Percentiles rank a stretch among this genome's conserved stretches.
phyloP scores from a whole-genome alignment of 306 rosid genomes.

The Biancaea sappan region DNA sequence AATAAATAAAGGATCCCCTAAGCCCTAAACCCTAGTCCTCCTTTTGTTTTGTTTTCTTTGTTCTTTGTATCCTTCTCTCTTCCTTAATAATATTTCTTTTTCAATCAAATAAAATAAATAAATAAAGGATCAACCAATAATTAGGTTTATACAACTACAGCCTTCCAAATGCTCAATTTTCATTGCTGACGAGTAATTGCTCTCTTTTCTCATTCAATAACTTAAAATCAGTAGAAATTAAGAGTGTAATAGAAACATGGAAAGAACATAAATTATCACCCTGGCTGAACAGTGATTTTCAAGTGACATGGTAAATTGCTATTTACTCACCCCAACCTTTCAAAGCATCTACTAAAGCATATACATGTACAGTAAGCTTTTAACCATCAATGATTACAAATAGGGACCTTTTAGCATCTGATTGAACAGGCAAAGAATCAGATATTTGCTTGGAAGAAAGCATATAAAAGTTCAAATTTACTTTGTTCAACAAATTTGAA shows the following conservation, averaged over 20 bases:
- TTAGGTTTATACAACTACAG: background rate
- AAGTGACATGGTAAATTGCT: background rate
- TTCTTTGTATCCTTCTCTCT: too few species aligned
- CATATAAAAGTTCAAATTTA: background rate
- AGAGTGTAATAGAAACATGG: constrained; percentile 2
- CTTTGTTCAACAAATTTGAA: background rate
- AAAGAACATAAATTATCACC: background rate
- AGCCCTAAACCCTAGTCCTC: too few species aligned
- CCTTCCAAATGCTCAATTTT: constrained; percentile 15
- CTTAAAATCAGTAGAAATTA: constrained; percentile 20
- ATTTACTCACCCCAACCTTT: background rate
- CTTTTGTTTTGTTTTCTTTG: too few species aligned
- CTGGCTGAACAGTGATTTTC: background rate
- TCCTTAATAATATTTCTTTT: too few species aligned
- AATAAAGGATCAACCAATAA: background rate
- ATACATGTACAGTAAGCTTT: background rate
- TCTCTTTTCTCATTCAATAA: constrained; percentile 27
- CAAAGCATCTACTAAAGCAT: background rate
- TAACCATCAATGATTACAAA: background rate
- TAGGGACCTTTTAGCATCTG: background rate
- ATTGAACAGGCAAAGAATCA: background rate
- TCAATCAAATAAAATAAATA: too few species aligned
- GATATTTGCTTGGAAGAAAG: background rate
- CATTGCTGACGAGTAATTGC: constrained; percentile 10
- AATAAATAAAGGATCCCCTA: too few species aligned